A percentile compares a stretch with the other conserved stretches of the same genome.
These are phyloP conservation scores for Wickerhamiella nectarea DNA, from an alignment of 805 yeast species.

Conservation along the genomic window DNA sequence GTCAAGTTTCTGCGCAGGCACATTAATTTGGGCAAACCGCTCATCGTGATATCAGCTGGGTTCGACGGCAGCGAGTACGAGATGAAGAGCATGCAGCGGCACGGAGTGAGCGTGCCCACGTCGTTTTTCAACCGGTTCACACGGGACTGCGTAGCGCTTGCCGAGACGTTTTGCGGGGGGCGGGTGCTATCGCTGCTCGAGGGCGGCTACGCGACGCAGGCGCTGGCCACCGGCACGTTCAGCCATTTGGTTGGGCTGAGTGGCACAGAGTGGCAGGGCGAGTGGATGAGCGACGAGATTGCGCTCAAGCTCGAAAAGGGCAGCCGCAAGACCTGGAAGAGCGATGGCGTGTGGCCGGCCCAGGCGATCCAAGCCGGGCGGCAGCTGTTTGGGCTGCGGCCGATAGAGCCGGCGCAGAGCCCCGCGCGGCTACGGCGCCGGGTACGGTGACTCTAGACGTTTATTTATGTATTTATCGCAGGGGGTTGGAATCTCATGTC, in stretches of 20 bases:
- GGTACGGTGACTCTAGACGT: neutral
- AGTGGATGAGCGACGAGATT: conserved; percentile 51
- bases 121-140: conserved; percentile 62
- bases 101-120: conserved; percentile 69
- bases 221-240: conserved; percentile 63
- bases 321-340: conserved; percentile 51
- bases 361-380: conserved; percentile 25
- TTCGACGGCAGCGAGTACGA: conserved; percentile 81
- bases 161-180: conserved; percentile 48
- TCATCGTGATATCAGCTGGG: conserved; percentile 72
- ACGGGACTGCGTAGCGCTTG: conserved; percentile 53
- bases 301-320: conserved; percentile 56
- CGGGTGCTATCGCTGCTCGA: conserved; percentile 57
- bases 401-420: neutral
- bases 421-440: neutral
- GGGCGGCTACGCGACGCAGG: conserved; percentile 81
- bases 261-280: conserved; percentile 40
- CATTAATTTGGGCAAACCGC: conserved; percentile 21
- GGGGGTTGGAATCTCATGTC: neutral
- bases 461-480: neutral
- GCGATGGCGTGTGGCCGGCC: conserved; percentile 18
- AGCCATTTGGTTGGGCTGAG: conserved; percentile 66
- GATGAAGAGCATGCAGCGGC: conserved; percentile 73
- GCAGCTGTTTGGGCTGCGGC: conserved; percentile 13
- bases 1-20: conserved; percentile 19